These are phyloP conservation scores for Ophiosphaerella narmari DNA, from an alignment of 2,329 filamentous ascomycete species.

Conservation along the genomic window DNA sequence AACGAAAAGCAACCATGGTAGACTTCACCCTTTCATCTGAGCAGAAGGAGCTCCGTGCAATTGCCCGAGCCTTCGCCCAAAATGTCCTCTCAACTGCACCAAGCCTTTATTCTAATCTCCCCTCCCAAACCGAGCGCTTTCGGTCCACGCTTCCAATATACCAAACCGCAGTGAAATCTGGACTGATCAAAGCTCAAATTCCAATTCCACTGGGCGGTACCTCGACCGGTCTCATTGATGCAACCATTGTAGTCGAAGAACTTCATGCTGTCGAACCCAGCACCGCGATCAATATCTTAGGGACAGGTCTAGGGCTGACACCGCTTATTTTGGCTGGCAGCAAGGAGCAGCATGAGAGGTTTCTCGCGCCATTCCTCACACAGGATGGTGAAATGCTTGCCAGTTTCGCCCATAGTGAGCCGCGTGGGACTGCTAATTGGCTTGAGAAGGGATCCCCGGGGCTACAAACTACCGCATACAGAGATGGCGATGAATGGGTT, in stretches of 20 bases:
- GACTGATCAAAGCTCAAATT: constrained; percentile 56
- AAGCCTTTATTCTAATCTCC: constrained; percentile 15
- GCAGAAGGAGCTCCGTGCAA: constrained; percentile 17
- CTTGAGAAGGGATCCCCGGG: constrained; percentile 56
- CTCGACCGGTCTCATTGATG: constrained; percentile 53
- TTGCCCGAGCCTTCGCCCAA: constrained; percentile 17
- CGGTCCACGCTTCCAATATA: constrained; percentile 55
- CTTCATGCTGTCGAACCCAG: constrained; percentile 58
- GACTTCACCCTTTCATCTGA: constrained; percentile 19
- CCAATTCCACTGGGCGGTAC: constrained; percentile 53
- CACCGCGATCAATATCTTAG: constrained; percentile 56
- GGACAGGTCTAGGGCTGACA: constrained; percentile 57
- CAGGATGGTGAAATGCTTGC: constrained; percentile 55
- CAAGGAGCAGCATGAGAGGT: constrained; percentile 47
- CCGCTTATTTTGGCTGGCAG: constrained; percentile 56
- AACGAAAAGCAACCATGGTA: constrained; percentile 11
- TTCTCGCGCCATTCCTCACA: constrained; percentile 55
- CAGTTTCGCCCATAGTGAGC: constrained; percentile 58
- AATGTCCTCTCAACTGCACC: constrained; percentile 18
- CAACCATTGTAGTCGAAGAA: constrained; percentile 59
- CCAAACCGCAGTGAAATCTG: constrained; percentile 48
- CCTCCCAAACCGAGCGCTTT: constrained; percentile 49
- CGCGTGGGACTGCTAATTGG: constrained; percentile 58
- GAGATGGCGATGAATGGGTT: constrained; percentile 57
- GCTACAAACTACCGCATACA: constrained; percentile 54